A percentile compares a stretch with the other conserved stretches of the same genome.
These are phyloP conservation scores for Luzula sylvatica DNA, from an alignment of 176 grass and related monocot genomes.

Conservation along the genomic window DNA sequence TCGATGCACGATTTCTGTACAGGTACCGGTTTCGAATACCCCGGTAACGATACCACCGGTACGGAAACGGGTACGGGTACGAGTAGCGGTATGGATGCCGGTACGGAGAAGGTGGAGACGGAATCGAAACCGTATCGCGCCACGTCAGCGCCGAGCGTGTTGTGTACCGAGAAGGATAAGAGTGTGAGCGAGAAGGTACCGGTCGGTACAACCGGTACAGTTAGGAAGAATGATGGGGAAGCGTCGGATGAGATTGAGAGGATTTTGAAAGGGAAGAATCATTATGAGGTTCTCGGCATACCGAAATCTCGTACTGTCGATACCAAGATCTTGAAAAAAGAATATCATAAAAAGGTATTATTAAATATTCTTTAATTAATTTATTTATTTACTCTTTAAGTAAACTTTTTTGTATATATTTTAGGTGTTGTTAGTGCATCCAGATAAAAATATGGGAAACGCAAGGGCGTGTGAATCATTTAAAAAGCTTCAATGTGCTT, in stretches of 20 bases:
- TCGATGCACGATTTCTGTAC: slow-evolving; percentile 51
- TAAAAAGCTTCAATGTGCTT: slow-evolving; percentile 98
- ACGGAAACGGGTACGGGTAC: neutral
- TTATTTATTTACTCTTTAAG: neutral
- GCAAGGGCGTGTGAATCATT: slow-evolving; percentile 85
- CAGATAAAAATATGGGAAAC: slow-evolving; percentile 96
- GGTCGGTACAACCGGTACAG: slow-evolving; percentile 44
- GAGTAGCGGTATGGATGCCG: neutral
- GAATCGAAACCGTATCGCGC: slow-evolving; percentile 52
- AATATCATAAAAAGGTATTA: slow-evolving; percentile 73
- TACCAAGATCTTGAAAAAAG: slow-evolving; percentile 44
- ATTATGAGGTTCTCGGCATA: slow-evolving; percentile 88
- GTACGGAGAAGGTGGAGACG: slow-evolving; percentile 46
- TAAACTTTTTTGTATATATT: slow-evolving; percentile 26
- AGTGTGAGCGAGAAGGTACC: slow-evolving; percentile 6
- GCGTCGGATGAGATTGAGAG: slow-evolving; percentile 93
- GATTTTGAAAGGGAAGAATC: slow-evolving; percentile 62
- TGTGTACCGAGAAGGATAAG: slow-evolving; percentile 44
- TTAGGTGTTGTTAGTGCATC: slow-evolving; percentile 91
- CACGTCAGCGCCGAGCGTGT: slow-evolving; percentile 47
- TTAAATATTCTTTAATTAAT: neutral
- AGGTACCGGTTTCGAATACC: slow-evolving; percentile 51
- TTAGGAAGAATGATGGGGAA: slow-evolving; percentile 48
- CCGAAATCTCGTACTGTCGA: slow-evolving; percentile 38
- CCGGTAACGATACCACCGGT: slow-evolving; percentile 10